Evolutionary conservation across 2,329 filamentous ascomycete species (phyloP).

Genomic region (Aspergillus sojae): DNA sequence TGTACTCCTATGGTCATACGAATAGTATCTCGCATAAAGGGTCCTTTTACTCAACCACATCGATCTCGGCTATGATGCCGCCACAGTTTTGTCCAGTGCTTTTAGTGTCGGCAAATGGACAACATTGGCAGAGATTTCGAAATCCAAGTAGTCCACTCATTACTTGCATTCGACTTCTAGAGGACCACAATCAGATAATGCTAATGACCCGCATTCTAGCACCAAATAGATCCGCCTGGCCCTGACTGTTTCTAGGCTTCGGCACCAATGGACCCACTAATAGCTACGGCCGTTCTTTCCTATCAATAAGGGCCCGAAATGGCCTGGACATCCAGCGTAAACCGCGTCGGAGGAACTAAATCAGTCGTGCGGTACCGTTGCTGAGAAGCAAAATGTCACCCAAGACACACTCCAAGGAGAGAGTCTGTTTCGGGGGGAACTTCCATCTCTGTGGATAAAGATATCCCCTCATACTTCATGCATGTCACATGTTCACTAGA

Average conservation of each 20-base stretch:
- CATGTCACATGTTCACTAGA: too few species aligned
- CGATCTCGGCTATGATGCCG: background rate
- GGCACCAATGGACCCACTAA: background rate
- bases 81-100: background rate
- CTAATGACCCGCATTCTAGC: background rate
- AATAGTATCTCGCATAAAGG: background rate
- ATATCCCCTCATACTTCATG: too few species aligned
- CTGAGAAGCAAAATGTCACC: too few species aligned
- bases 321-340: too few species aligned
- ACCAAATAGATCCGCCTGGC: background rate
- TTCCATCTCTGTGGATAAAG: too few species aligned
- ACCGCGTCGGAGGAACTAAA: too few species aligned
- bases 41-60: background rate
- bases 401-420: too few species aligned
- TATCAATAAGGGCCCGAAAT: too few species aligned
- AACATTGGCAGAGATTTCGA: background rate
- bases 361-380: too few species aligned
- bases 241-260: background rate
- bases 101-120: background rate
- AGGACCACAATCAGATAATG: background rate
- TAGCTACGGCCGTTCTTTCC: background rate
- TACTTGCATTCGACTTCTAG: background rate
- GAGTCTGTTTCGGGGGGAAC: too few species aligned
- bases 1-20: background rate
- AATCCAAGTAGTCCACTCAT: background rate